These are phyloP conservation scores for Calamus simplicifolius DNA, from an alignment of 176 grass and related monocot genomes.

Conservation along the genomic window DNA sequence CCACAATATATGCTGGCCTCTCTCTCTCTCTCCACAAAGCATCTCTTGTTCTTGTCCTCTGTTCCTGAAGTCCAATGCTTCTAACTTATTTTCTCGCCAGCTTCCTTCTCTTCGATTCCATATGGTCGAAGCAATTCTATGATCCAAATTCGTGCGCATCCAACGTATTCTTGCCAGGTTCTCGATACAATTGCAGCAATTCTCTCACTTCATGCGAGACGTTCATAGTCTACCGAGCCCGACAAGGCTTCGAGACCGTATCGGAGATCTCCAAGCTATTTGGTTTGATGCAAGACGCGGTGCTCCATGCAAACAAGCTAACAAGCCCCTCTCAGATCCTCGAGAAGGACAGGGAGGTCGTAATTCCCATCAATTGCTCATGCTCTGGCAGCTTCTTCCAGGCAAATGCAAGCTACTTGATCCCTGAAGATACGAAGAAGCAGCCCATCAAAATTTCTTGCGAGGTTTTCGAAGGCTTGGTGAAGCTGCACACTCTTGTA, in stretches of 20 bases:
- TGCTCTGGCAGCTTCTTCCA: neutral
- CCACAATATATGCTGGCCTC: neutral
- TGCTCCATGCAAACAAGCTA: neutral
- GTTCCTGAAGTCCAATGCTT: neutral
- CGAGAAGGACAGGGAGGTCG: neutral
- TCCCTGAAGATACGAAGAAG: neutral
- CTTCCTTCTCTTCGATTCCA: neutral
- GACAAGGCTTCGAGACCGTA: neutral
- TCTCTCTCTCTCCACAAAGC: neutral
- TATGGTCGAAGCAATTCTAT: neutral
- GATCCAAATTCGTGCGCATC: neutral
- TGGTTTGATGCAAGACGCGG: neutral
- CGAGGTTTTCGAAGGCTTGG: neutral
- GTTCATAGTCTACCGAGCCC: slow-evolving; percentile 2
- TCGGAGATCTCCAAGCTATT: neutral
- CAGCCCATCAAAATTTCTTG: neutral
- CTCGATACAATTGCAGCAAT: neutral
- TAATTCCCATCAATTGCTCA: neutral
- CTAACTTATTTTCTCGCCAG: neutral
- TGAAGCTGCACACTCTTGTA: neutral
- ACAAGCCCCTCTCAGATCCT: neutral
- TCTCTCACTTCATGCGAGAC: neutral
- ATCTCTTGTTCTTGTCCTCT: neutral
- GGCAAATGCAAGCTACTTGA: neutral
- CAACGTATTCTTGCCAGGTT: neutral